Conservation (phyloP, 805 yeast species). For the Saturnispora dispora region DNA sequence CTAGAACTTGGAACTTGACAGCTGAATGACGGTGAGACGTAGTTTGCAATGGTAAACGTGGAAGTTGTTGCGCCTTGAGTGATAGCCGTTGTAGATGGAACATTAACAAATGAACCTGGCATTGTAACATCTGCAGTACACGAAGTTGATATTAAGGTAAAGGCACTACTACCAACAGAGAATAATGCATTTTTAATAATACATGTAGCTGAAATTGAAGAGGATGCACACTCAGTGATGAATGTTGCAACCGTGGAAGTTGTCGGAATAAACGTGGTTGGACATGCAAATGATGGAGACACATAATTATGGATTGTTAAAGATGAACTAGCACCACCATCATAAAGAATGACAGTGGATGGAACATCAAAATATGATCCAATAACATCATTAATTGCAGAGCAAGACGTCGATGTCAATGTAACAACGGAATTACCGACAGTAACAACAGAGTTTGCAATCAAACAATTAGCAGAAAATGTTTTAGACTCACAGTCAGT, state of each 20-base stretch:
- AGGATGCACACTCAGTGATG: slow-evolving; percentile 1
- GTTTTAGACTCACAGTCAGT: neutral
- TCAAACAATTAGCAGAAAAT: neutral
- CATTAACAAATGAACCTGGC: slow-evolving; percentile 9
- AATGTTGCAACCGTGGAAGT: neutral
- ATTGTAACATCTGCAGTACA: slow-evolving; percentile 4
- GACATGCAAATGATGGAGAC: slow-evolving; percentile 3
- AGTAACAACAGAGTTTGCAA: neutral
- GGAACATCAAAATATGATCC: slow-evolving; percentile 9
- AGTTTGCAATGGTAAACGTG: slow-evolving; percentile 4
- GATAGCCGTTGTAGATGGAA: slow-evolving; percentile 2
- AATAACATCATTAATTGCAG: neutral
- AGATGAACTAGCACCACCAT: neutral
- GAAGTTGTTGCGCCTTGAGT: neutral
- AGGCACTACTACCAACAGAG: slow-evolving; percentile 6
- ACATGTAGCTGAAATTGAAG: slow-evolving; percentile 5
- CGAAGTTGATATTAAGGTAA: slow-evolving; percentile 9
- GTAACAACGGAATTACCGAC: neutral
- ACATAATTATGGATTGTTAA: slow-evolving; percentile 5
- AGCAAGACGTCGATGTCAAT: slow-evolving; percentile 9
- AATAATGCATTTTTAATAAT: slow-evolving; percentile 7
- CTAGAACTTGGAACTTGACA: slow-evolving; percentile 5
- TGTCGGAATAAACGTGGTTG: slow-evolving; percentile 5
- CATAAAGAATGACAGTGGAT: neutral
- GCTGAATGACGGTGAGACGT: slow-evolving; percentile 4